Evolutionary conservation across 148 eudicot genomes (phyloP), one percentile per base, ranked within the genome.

Genomic region (Dysphania ambrosioides): DNA sequence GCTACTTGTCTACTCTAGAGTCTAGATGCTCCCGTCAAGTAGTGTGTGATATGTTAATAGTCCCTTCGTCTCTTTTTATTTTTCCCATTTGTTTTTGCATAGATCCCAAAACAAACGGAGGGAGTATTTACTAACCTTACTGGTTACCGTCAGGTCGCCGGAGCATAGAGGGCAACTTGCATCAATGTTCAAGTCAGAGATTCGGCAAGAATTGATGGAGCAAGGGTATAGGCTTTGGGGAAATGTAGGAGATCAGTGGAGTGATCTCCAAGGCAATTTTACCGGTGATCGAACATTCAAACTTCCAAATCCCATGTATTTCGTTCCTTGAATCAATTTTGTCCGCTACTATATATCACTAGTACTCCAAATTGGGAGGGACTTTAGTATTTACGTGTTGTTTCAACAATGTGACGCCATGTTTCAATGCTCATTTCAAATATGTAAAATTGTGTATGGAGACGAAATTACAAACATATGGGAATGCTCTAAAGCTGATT

Each of bases 201-300:
- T 87, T 12, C 41, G 97, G 21, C 83, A 80, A 78, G 76, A 82
- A 63, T 53, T 90, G 78, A 82, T 78, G 63, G 83, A 74, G 26
- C 81, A 83, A 80, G 97, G 97, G 27, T 92, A 90, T 79, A 88
- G 91, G 59, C 84, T 92, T 60, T 87, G 92, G 97, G 97, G 97
- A 13, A 92, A 92, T 72, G 85, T 90, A n/a, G 97, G 97, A 66
- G 97, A 92, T 63, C 97, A 92, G 53, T 92, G 97, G 97, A 88
- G 87, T 84, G 97, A 92, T 79, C 84, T 92, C 31, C 87, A 85
- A 75, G 97, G 97, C 26, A 81, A 87, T 51, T 87, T 51, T 32
- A 57, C 44, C 0, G 97, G 97, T 67, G 87, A 88, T 68, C 88
- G 93, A 27, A 90, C 95, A 12, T 92, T 92, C 67, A 92, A 92